Evolutionary conservation across 1,284 basidiomycete species (phyloP), one percentile per base, ranked within the genome.

Genomic region (Ceratorhiza oryzae-sativae): DNA sequence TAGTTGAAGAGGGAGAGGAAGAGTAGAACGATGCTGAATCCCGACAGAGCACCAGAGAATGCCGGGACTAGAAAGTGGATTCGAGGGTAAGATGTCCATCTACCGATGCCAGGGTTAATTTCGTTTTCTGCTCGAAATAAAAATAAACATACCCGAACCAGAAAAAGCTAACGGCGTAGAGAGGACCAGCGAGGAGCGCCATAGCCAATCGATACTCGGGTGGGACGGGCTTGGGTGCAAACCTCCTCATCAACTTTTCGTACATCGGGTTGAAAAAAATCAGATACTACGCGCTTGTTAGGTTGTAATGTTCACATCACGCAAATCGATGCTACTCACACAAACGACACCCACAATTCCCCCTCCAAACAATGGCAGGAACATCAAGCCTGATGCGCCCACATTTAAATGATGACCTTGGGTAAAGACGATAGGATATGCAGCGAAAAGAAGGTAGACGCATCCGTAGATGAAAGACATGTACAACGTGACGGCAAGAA

Each of bases 401-500:
- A 79, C 75, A 75, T 83, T 84, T 78, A 85, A 81, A 36, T 82
- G 80, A 76, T 85, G 84, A 5, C 79, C 78, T 20, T 76, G 58
- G 12, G 79, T 77, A 73, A 84, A 85, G 41, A 84, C 82, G 73
- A 84, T 82, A 0, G 84, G 84, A 73, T 81, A 83, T 1, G 84
- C 83, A 58, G 83, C 83, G 76, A 84, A 84, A 18, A 78, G 75
- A 1, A 80, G 73, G 74, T 79, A 80, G 15, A 78, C 73, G 73
- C 77, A 75, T 25, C 76, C 76, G 45, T 78, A 77, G 45, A 77
- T 72, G 70, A 77, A 77, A 60, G 75, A 71, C 79, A 85, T 82
- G 80, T 92, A 94, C 8, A 88, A 48, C 0, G 91, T 93, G 49
- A 91, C 80, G 10, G 87, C 85, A 9, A 90, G 80, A 8, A 95